These are phyloP conservation scores for Schizothecium vesticola DNA, from an alignment of 495 filamentous ascomycete species.

Conservation along the genomic window DNA sequence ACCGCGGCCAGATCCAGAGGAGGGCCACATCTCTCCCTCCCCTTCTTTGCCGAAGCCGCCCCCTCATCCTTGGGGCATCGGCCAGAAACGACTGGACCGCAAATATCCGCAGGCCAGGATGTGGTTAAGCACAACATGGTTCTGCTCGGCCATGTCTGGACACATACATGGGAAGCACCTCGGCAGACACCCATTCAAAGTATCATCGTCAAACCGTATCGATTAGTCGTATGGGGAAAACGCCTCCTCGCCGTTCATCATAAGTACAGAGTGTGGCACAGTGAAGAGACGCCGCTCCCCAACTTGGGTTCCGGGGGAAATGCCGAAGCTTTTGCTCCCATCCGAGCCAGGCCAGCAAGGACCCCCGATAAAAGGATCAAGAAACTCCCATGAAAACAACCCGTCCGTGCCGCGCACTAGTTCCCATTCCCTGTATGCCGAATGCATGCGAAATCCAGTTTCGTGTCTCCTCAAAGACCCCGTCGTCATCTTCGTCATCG, in stretches of 20 bases:
- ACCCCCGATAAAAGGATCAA: slow-evolving; percentile 25
- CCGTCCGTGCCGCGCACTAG: slow-evolving; percentile 19
- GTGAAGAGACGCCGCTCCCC: slow-evolving; percentile 20
- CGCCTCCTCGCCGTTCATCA: slow-evolving; percentile 30
- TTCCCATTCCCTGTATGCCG: slow-evolving; percentile 24
- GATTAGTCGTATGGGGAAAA: slow-evolving; percentile 35
- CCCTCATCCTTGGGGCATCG: no score
- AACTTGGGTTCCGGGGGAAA: slow-evolving; percentile 17
- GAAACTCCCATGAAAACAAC: slow-evolving; percentile 30
- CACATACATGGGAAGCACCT: neutral
- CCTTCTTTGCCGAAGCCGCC: neutral
- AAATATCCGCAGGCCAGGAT: neutral
- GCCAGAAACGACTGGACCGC: neutral
- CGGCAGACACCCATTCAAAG: no score
- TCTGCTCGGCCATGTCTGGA: neutral
- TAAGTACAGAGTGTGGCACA: slow-evolving; percentile 36
- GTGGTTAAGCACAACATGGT: neutral
- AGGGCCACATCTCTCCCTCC: neutral
- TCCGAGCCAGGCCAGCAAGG: slow-evolving; percentile 18
- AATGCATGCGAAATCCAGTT: slow-evolving; percentile 29
- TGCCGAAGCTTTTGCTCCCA: slow-evolving; percentile 17
- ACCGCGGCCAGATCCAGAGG: neutral
- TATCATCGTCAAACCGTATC: slow-evolving; percentile 26
- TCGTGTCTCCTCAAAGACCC: slow-evolving; percentile 19
- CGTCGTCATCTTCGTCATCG: slow-evolving; percentile 21